A percentile compares a stretch with the other conserved stretches of the same genome.
Evolutionary conservation across 1,284 basidiomycete genomes (phyloP).

Genomic region (Anthracocystis setariae): DNA sequence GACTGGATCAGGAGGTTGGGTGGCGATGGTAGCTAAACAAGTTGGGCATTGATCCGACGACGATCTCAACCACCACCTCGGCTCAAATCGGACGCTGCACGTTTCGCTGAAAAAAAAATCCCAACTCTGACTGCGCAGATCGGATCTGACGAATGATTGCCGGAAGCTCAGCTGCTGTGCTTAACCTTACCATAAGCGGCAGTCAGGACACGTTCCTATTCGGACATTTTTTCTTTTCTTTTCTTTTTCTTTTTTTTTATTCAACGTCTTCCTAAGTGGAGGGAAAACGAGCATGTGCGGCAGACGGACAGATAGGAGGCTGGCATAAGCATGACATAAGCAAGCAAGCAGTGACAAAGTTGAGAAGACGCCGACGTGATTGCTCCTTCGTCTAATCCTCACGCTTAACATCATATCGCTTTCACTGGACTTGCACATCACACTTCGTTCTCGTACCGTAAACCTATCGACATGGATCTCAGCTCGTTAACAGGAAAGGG

Average conservation of each 20-base stretch:
- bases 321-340: slow-evolving; percentile 16
- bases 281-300: not conserved
- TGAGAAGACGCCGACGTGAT: not conserved
- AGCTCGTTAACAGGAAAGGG: slow-evolving; percentile 46
- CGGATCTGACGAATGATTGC: not conserved
- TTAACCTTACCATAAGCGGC: not conserved
- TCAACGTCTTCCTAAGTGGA: slow-evolving; percentile 6
- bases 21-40: not conserved
- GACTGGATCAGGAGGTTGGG: not conserved
- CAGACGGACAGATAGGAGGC: no score
- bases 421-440: slow-evolving; percentile 1
- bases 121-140: not conserved
- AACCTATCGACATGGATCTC: slow-evolving; percentile 51
- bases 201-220: not conserved
- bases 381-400: not conserved
- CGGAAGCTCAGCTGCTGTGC: not conserved
- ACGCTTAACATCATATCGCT: no score
- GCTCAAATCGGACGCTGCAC: slow-evolving; percentile 24
- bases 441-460: not conserved
- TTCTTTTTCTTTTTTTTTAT: slow-evolving; percentile 3
- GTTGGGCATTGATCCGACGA: not conserved
- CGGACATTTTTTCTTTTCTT: not conserved
- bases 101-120: not conserved
- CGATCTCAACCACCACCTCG: slow-evolving; percentile 1
- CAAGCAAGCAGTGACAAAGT: slow-evolving; percentile 1